Percentiles rank a stretch among this genome's conserved stretches.
phyloP scores from a whole-genome alignment of 2,329 filamentous ascomycete genomes.

The Trichoderma atrobrunneum region DNA sequence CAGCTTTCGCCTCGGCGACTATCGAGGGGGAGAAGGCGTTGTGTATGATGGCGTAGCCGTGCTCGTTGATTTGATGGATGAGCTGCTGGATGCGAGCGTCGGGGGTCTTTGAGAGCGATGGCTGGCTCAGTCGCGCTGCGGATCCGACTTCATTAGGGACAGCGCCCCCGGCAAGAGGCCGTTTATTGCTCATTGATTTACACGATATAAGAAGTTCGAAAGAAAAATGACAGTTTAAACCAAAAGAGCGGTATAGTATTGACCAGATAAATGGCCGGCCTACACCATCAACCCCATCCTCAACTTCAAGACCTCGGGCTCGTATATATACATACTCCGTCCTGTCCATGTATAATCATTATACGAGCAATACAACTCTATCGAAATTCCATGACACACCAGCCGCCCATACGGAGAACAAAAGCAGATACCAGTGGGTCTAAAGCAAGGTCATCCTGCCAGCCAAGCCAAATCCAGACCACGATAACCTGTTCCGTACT shows the following conservation, averaged over 20 bases:
- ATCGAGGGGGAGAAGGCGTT: slow-evolving; percentile 33
- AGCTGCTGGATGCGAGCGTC: slow-evolving; percentile 11
- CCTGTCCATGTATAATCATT: not conserved
- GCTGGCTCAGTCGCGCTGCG: not conserved
- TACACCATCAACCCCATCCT: not conserved
- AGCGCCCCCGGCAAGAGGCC: not conserved
- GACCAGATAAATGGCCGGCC: not conserved
- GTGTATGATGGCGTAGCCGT: slow-evolving; percentile 37
- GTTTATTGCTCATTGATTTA: not conserved
- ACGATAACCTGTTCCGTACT: not conserved
- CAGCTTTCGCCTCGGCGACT: slow-evolving; percentile 27
- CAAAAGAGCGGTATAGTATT: not conserved
- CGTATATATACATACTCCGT: not conserved
- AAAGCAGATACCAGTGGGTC: not conserved
- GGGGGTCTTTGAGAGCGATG: not conserved
- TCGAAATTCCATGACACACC: not conserved
- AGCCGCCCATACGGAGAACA: not conserved
- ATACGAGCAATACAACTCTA: not conserved
- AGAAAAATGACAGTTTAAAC: no score
- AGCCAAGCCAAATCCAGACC: not conserved
- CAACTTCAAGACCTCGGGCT: not conserved
- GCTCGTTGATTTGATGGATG: slow-evolving; percentile 22
- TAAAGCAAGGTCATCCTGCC: not conserved
- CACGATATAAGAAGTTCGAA: not conserved
- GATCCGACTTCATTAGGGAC: not conserved